phyloP scores from a whole-genome alignment of 2,329 filamentous ascomycete genomes.

The Thermothelomyces thermophilus region DNA sequence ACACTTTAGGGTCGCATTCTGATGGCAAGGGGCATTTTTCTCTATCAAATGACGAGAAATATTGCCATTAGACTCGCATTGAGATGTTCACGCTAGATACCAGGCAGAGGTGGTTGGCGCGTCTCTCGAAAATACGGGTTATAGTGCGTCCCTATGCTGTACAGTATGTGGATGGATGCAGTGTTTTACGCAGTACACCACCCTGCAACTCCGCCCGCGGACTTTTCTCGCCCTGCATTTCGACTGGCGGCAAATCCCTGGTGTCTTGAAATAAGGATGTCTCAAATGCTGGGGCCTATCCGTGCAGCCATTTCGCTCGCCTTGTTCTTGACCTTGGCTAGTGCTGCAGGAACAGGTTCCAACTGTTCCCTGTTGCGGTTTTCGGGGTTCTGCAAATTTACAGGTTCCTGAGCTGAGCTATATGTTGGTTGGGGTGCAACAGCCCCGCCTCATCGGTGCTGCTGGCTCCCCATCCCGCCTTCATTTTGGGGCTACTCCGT shows the following conservation, averaged over 20 bases:
- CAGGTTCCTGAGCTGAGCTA: no score
- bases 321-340: conserved; percentile 2
- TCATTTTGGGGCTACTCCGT: neutral
- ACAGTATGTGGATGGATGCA: no score
- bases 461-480: neutral
- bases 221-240: neutral
- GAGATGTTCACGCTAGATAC: conserved; percentile 4
- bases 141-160: no score
- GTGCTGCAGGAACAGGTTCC: conserved; percentile 1
- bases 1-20: neutral
- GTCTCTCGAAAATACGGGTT: no score
- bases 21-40: conserved; percentile 1
- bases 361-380: no score
- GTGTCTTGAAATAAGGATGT: neutral
- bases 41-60: conserved; percentile 1
- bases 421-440: no score
- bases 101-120: conserved; percentile 4
- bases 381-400: no score
- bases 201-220: neutral
- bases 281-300: neutral
- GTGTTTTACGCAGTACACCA: no score
- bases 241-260: neutral
- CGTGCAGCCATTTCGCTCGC: conserved; percentile 12
- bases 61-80: conserved; percentile 2
- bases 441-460: neutral